Evolutionary conservation across 352 stramenopile species (phyloP), one percentile per base, ranked within the genome.

Genomic region (Aphanomyces invadans): DNA sequence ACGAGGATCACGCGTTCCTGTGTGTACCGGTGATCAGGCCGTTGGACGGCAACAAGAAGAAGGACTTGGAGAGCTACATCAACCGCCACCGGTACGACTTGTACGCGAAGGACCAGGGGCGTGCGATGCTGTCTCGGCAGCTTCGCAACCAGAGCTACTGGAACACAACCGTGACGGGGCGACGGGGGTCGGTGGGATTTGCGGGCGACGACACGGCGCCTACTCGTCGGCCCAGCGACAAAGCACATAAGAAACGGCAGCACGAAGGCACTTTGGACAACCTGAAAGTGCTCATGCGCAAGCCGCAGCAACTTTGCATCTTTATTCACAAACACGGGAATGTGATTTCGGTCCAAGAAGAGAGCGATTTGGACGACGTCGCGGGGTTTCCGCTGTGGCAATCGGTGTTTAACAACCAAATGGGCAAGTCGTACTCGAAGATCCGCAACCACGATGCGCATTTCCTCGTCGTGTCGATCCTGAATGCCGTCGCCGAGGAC

Each of bases 401-500:
- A 4, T 28, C 29, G 11, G 33, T 67, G 4, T 57, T 57, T 33
- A 25, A 57, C n/a, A 44, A 46, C 28, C 48, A 67, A 21, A 67
- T 91, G 32, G 77, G 88, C 44, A 88, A 77, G 17, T 90, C 82
- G 25, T 93, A 93, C 74, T 91, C 82, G 4, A 89, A 90, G 62
- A 76, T 93, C 53, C 82, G 84, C 4, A 86, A 94, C 71, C 83
- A 87, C 55, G 80, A 81, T 23, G 71, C 83, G 2, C 66, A 71
- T 9, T 92, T 94, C 62, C 65, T 92, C 12, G 77, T 86, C 3
- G 87, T 93, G 62, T 79, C 85, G 23, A 88, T 95, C 42, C 70
- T 95, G 4, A 86, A 95, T 66, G 83, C 80, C 11, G 87, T 86
- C 12, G 85, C 92, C 12, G 85, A 94, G 51, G 82, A 92, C 45